Evolutionary conservation across 139 green algal genomes (phyloP).

Genomic region (Micractinium conductrix): DNA sequence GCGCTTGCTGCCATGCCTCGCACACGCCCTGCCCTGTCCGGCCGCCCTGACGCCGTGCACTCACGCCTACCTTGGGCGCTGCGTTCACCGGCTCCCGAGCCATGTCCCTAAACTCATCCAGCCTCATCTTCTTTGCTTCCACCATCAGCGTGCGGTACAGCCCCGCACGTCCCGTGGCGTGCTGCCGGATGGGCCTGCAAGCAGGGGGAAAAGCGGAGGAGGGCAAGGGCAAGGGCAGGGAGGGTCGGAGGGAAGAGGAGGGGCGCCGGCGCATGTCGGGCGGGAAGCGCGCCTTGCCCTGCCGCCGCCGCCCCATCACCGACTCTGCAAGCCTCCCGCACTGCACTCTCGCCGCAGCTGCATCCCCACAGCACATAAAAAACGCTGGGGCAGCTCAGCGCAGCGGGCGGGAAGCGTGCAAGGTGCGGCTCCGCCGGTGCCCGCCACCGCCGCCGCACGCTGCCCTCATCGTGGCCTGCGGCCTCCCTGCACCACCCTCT

Average conservation of each 20-base stretch:
- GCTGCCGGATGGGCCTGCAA: constrained; percentile 64
- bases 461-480: no score
- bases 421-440: no score
- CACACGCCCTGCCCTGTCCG: no score
- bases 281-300: no score
- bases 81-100: constrained; percentile 19
- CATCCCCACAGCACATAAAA: no score
- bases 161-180: constrained; percentile 75
- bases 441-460: neutral
- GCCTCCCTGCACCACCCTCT: neutral
- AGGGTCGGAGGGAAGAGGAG: neutral
- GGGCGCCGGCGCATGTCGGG: neutral
- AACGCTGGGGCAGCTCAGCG: no score
- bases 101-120: constrained; percentile 40
- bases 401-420: no score
- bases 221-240: neutral
- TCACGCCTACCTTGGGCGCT: constrained; percentile 7
- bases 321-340: no score
- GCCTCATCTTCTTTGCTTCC: constrained; percentile 69
- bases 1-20: no score
- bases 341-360: no score
- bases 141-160: constrained; percentile 79
- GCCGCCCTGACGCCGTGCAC: no score
- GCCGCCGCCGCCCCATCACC: no score
- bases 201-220: neutral